A percentile compares a stretch with the other conserved stretches of the same genome.
phyloP scores from a whole-genome alignment of 108 stramenopile species.

The Stephanodiscus triporus region DNA sequence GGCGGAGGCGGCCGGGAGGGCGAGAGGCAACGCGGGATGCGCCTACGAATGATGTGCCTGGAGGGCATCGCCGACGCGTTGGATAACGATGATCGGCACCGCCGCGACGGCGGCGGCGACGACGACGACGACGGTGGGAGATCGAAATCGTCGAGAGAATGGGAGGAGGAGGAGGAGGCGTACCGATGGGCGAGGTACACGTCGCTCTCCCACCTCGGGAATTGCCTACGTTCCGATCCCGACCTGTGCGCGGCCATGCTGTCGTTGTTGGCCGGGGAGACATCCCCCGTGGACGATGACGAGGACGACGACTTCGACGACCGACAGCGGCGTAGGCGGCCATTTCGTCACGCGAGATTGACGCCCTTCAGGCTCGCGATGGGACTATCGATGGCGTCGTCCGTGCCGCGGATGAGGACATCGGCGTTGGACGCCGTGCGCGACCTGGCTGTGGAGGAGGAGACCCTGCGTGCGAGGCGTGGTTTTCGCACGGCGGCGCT shows the following conservation, averaged over 20 bases:
- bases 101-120: neutral
- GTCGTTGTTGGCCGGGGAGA: conserved; percentile 38
- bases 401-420: conserved; percentile 47
- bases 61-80: conserved; percentile 37
- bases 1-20: conserved; percentile 7
- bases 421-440: conserved; percentile 30
- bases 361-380: conserved; percentile 51
- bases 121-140: neutral
- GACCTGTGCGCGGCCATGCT: conserved; percentile 45
- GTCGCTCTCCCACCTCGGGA: conserved; percentile 42
- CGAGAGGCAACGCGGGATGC: conserved; percentile 37
- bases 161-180: conserved; percentile 24
- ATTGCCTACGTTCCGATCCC: conserved; percentile 40
- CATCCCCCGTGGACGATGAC: neutral
- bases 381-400: conserved; percentile 47
- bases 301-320: neutral
- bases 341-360: conserved; percentile 48
- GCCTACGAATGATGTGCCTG: conserved; percentile 32
- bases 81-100: conserved; percentile 12
- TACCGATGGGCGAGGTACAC: conserved; percentile 48
- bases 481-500: conserved; percentile 16
- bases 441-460: conserved; percentile 52
- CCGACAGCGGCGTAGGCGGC: conserved; percentile 14
- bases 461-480: conserved; percentile 29
- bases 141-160: neutral